Evolutionary conservation across 2,329 filamentous ascomycete genomes (phyloP).

Genomic region (Fusarium floridanum): DNA sequence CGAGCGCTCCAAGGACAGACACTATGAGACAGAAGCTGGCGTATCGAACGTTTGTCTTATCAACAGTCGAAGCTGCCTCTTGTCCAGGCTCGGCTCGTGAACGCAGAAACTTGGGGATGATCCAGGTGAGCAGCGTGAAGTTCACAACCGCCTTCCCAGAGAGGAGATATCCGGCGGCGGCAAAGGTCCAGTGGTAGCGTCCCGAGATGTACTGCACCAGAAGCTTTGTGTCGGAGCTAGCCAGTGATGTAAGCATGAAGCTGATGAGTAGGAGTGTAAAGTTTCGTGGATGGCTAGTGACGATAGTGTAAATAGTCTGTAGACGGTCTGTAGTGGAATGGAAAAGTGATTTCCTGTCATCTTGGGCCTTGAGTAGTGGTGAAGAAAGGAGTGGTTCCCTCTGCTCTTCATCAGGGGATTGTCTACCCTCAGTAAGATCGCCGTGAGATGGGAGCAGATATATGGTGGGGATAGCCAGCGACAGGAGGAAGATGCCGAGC

Average conservation of each 20-base stretch:
- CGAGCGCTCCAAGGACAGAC: constrained; percentile 55
- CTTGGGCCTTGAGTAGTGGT: constrained; percentile 54
- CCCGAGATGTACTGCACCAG: constrained; percentile 65
- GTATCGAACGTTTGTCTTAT: constrained; percentile 35
- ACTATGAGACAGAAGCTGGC: constrained; percentile 36
- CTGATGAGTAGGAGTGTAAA: constrained; percentile 58
- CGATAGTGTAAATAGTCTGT: constrained; percentile 48
- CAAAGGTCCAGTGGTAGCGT: constrained; percentile 61
- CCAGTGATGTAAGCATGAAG: constrained; percentile 63
- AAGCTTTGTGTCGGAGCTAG: constrained; percentile 65
- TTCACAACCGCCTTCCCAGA: constrained; percentile 63
- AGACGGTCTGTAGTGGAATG: constrained; percentile 37
- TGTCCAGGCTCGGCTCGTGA: not conserved
- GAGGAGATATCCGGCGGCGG: constrained; percentile 61
- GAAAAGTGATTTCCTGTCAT: constrained; percentile 26
- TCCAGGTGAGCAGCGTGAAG: constrained; percentile 57
- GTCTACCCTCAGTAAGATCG: too few relatives aligned
- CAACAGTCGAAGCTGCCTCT: not conserved
- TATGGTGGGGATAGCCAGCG: constrained; percentile 31
- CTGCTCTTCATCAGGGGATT: constrained; percentile 48
- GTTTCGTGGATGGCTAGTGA: constrained; percentile 57
- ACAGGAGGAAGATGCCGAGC: constrained; percentile 28
- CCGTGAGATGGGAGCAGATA: constrained; percentile 22
- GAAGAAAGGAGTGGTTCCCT: constrained; percentile 56
- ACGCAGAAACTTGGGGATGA: constrained; percentile 56